A percentile compares a stretch with the other conserved stretches of the same genome.
Evolutionary conservation across 257 asterid species (phyloP).

Genomic region (Capsicum chinense): DNA sequence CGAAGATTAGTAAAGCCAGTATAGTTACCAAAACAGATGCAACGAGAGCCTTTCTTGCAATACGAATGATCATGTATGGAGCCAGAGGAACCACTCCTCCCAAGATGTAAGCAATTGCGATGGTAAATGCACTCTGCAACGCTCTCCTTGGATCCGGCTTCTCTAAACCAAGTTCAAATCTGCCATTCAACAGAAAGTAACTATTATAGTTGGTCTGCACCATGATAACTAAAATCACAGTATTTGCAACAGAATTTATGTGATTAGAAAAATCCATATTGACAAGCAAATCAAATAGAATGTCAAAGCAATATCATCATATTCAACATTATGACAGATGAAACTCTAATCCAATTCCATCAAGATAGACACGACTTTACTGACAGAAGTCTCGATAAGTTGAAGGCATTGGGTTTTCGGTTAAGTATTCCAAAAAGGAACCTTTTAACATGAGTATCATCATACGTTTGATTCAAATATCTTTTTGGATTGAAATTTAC

Average conservation of each 20-base stretch:
- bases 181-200: constrained; percentile 33
- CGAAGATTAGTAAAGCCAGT: constrained; percentile 72
- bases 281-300: not conserved
- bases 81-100: constrained; percentile 89
- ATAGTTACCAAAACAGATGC: constrained; percentile 70
- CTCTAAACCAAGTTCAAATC: constrained; percentile 95
- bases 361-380: not conserved
- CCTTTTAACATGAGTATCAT: not conserved
- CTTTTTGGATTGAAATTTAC: not conserved
- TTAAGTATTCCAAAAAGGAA: not conserved
- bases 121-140: constrained; percentile 79
- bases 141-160: constrained; percentile 95
- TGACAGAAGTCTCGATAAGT: not conserved
- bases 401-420: not conserved
- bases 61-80: constrained; percentile 76
- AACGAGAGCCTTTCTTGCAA: constrained; percentile 62
- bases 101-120: constrained; percentile 71
- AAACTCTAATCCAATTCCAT: not conserved
- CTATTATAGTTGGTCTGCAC: not conserved
- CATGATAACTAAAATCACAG: not conserved
- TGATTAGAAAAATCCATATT: not conserved
- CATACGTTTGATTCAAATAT: not conserved
- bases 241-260: not conserved
- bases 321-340: not conserved
- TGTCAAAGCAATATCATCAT: not conserved